Percentiles rank a stretch among this genome's conserved stretches.
Conservation (phyloP, 2,329 filamentous ascomycete species). For the Niveomyces coronatus region DNA sequence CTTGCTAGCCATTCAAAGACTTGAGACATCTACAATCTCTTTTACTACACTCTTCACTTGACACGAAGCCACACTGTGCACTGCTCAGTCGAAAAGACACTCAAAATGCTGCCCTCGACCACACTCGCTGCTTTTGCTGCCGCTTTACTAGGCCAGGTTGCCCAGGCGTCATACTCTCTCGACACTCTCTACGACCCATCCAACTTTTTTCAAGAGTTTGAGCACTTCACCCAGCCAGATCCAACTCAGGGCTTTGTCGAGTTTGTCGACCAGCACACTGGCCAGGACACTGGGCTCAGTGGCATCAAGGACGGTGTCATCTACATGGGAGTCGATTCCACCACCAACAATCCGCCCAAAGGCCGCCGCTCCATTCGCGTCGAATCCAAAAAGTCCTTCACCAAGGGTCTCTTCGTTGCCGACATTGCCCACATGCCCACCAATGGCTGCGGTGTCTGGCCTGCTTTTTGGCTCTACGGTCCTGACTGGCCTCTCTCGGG, state of each 20-base stretch:
- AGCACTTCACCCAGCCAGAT: slow-evolving; percentile 48
- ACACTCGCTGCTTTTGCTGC: slow-evolving; percentile 19
- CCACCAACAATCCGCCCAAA: slow-evolving; percentile 39
- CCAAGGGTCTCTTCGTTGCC: slow-evolving; percentile 58
- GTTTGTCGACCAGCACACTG: slow-evolving; percentile 51
- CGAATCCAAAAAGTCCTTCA: slow-evolving; percentile 55
- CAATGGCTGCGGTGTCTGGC: slow-evolving; percentile 63
- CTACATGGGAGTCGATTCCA: slow-evolving; percentile 61
- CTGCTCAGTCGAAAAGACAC: too few relatives aligned
- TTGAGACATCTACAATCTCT: too few relatives aligned
- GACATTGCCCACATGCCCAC: slow-evolving; percentile 71
- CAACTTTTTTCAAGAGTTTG: slow-evolving; percentile 48
- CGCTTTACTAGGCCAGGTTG: slow-evolving; percentile 19
- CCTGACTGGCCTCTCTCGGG: slow-evolving; percentile 59
- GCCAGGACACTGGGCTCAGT: slow-evolving; percentile 48
- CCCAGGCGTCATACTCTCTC: slow-evolving; percentile 31
- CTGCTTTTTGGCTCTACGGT: slow-evolving; percentile 61
- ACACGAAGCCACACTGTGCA: too few relatives aligned
- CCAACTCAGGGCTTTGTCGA: slow-evolving; percentile 67
- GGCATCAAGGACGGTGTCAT: slow-evolving; percentile 44
- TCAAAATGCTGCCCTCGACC: slow-evolving; percentile 17
- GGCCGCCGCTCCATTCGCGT: slow-evolving; percentile 65
- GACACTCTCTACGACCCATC: slow-evolving; percentile 36
- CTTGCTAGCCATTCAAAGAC: too few relatives aligned
- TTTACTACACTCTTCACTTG: too few relatives aligned